Conservation (phyloP, 2,329 filamentous ascomycete genomes). For the Penicillium concentricum region DNA sequence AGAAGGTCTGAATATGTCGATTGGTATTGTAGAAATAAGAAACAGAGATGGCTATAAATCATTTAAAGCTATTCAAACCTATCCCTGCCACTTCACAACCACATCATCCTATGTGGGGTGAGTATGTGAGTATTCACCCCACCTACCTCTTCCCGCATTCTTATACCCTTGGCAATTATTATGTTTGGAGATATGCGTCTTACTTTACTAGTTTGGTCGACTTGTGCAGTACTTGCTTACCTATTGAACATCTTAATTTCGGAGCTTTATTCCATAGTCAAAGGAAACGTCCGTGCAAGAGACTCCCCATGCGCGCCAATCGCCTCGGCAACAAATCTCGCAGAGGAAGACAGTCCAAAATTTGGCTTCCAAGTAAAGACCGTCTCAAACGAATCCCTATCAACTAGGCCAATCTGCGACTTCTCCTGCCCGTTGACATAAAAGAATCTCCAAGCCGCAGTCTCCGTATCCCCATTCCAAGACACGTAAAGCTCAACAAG, state of each 20-base stretch:
- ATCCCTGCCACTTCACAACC: too few relatives aligned
- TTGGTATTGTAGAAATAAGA: too few relatives aligned
- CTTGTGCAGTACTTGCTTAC: too few relatives aligned
- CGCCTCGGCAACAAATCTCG: conserved; percentile 3
- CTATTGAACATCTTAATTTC: not conserved
- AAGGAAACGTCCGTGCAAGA: not conserved
- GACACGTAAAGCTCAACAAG: conserved; percentile 2
- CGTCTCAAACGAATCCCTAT: conserved; percentile 1
- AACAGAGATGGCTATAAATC: too few relatives aligned
- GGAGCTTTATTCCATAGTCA: not conserved
- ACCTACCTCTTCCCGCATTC: too few relatives aligned
- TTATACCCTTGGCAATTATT: too few relatives aligned
- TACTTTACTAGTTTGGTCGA: too few relatives aligned
- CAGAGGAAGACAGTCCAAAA: not conserved
- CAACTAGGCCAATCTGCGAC: not conserved
- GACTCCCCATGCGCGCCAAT: not conserved
- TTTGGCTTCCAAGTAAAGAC: not conserved
- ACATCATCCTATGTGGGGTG: too few relatives aligned
- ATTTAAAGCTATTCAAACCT: too few relatives aligned
- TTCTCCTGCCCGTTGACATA: not conserved
- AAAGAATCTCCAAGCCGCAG: conserved; percentile 3
- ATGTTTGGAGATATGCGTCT: too few relatives aligned
- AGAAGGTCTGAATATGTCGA: too few relatives aligned
- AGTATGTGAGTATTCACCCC: too few relatives aligned
- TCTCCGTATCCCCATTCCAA: conserved; percentile 8